Percentiles rank a stretch among this genome's conserved stretches.
These are phyloP conservation scores for Cercospora zeae-maydis DNA, from an alignment of 2,329 filamentous ascomycete species.

Conservation along the genomic window DNA sequence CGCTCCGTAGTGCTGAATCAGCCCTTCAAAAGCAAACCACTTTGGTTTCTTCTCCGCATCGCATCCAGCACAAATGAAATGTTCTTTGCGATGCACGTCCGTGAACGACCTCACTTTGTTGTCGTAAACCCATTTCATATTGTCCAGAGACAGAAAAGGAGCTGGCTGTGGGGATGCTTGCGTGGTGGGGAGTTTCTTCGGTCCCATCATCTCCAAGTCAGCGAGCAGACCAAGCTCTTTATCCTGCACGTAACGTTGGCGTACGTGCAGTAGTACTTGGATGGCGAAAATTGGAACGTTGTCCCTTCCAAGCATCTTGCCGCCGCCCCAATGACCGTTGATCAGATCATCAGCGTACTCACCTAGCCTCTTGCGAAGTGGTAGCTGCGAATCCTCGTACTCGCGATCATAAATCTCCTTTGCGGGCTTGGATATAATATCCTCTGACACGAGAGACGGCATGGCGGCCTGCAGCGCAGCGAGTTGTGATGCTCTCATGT, in stretches of 20 bases:
- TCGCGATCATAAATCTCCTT: constrained; percentile 63
- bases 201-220: constrained; percentile 15
- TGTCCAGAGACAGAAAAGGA: constrained; percentile 63
- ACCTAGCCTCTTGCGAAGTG: constrained; percentile 62
- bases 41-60: constrained; percentile 63
- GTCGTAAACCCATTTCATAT: constrained; percentile 84
- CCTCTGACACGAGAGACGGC: constrained; percentile 47
- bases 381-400: constrained; percentile 68
- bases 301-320: constrained; percentile 60
- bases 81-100: constrained; percentile 62
- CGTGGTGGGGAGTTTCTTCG: constrained; percentile 12
- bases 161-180: constrained; percentile 23
- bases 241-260: constrained; percentile 51
- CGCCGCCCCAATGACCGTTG: constrained; percentile 60
- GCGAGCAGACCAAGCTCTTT: constrained; percentile 27
- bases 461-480: constrained; percentile 45
- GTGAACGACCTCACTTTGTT: constrained; percentile 69
- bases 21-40: constrained; percentile 70
- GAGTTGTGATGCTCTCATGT: constrained; percentile 45
- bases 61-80: constrained; percentile 67
- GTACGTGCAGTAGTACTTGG: constrained; percentile 60
- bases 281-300: constrained; percentile 66
- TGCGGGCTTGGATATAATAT: constrained; percentile 48
- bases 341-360: constrained; percentile 69
- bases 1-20: constrained; percentile 78